phyloP scores from a whole-genome alignment of 441 rosid genomes.

The Lepidium campestre region DNA sequence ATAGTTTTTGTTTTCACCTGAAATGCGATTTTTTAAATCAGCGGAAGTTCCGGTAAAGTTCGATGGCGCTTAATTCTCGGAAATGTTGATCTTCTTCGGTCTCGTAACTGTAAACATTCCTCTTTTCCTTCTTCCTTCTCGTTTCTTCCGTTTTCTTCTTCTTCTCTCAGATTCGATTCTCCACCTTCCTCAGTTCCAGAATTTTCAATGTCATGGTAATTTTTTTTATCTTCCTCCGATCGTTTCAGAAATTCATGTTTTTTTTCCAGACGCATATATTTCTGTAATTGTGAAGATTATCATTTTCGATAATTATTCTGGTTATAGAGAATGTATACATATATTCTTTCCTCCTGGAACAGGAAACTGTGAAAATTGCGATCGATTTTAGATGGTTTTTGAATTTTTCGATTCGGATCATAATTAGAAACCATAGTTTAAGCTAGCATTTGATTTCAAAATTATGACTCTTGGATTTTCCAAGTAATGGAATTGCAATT shows the following conservation, averaged over 20 bases:
- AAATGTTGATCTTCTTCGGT: conserved; percentile 33
- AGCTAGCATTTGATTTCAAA: not conserved
- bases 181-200: not conserved
- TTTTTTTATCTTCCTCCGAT: not conserved
- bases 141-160: conserved; percentile 16
- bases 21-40: not conserved
- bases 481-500: not conserved
- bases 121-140: conserved; percentile 30
- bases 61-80: conserved; percentile 49
- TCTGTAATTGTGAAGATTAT: not conserved
- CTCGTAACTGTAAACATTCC: conserved; percentile 22
- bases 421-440: not conserved
- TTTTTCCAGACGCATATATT: not conserved
- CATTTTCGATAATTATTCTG: not conserved
- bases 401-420: not conserved
- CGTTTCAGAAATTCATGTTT: not conserved
- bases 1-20: no score
- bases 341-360: not conserved
- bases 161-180: not conserved
- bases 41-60: conserved; percentile 1
- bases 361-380: not conserved
- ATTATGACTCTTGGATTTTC: not conserved
- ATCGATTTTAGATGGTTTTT: not conserved
- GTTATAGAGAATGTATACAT: not conserved
- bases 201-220: not conserved